Evolutionary conservation across 1,284 basidiomycete genomes (phyloP).

Genomic region (Naganishia sp.): DNA sequence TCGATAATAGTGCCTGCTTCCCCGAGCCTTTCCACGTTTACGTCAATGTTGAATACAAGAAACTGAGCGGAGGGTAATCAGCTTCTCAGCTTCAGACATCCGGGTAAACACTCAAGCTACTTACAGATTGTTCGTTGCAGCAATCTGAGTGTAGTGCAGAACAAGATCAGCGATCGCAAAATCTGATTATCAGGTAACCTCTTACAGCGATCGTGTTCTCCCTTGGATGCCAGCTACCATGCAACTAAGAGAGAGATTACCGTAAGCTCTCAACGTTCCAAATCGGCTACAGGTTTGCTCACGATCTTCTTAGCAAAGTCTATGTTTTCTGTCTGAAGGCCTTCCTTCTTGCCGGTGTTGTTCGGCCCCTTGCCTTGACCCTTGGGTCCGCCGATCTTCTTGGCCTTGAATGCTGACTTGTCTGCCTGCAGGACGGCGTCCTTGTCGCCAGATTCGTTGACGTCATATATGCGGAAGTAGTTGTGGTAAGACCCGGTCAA

Average conservation of each 20-base stretch:
- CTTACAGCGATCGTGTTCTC: constrained; percentile 95
- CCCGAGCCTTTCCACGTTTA: constrained; percentile 5
- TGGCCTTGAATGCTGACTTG: constrained; percentile 99
- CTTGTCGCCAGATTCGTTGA: constrained; percentile 68
- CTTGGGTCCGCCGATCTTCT: constrained; percentile 86
- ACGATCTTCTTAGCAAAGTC: constrained; percentile 99
- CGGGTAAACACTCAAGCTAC: constrained; percentile 22
- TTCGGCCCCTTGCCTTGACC: constrained; percentile 68
- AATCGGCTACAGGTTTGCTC: constrained; percentile 37
- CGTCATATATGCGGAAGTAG: constrained; percentile 99
- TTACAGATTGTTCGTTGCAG: constrained; percentile 91
- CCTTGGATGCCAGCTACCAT: constrained; percentile 94
- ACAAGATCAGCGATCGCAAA: constrained; percentile 23
- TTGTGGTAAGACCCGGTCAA: constrained; percentile 99
- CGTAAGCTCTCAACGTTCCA: constrained; percentile 2
- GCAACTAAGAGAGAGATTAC: constrained; percentile 56
- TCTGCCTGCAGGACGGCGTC: constrained; percentile 97
- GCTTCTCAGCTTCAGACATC: background rate
- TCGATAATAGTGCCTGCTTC: background rate
- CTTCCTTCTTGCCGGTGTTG: constrained; percentile 70
- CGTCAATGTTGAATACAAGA: constrained; percentile 34
- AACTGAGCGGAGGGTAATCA: constrained; percentile 9
- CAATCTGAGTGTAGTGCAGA: constrained; percentile 64
- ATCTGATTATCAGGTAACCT: constrained; percentile 36
- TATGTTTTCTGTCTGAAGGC: constrained; percentile 84